Conservation (phyloP, 805 yeast species). For the Zygoascus bituminiphila region DNA sequence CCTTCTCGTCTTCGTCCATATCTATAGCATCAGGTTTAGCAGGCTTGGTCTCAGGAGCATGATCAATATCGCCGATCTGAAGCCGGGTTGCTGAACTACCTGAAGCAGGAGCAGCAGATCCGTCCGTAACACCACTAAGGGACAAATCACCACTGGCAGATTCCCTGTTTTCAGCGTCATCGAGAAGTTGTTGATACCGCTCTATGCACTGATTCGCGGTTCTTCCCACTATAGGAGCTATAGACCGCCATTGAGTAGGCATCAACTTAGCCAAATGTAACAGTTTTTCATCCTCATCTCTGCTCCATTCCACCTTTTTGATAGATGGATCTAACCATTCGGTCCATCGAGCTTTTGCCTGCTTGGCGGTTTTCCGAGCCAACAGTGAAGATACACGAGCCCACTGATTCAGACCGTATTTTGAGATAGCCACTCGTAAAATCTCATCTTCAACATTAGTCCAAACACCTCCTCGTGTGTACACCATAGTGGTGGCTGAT, state of each 20-base stretch:
- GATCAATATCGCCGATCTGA: constrained; percentile 50
- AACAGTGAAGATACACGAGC: constrained; percentile 80
- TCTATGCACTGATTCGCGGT: constrained; percentile 84
- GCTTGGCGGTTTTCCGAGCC: constrained; percentile 79
- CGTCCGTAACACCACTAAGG: constrained; percentile 46
- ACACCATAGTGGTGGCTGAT: neutral
- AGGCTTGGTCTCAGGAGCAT: constrained; percentile 67
- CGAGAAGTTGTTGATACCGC: constrained; percentile 66
- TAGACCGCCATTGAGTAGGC: constrained; percentile 93
- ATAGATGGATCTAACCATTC: constrained; percentile 79
- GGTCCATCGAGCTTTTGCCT: constrained; percentile 87
- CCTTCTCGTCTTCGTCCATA: constrained; percentile 79
- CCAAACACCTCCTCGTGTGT: constrained; percentile 85
- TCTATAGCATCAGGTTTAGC: constrained; percentile 76
- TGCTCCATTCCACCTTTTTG: constrained; percentile 56
- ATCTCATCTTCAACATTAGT: constrained; percentile 79
- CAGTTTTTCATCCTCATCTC: constrained; percentile 67
- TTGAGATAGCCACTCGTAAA: constrained; percentile 80
- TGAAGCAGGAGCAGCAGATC: constrained; percentile 39
- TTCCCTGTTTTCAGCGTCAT: constrained; percentile 37
- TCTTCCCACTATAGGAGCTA: constrained; percentile 72
- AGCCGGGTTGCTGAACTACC: constrained; percentile 31
- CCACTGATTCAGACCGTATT: constrained; percentile 95
- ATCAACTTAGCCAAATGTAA: constrained; percentile 56
- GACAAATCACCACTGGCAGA: constrained; percentile 30